phyloP scores from a whole-genome alignment of 225 moss, liverwort and hornwort genomes.

The Marchantia polymorpha region DNA sequence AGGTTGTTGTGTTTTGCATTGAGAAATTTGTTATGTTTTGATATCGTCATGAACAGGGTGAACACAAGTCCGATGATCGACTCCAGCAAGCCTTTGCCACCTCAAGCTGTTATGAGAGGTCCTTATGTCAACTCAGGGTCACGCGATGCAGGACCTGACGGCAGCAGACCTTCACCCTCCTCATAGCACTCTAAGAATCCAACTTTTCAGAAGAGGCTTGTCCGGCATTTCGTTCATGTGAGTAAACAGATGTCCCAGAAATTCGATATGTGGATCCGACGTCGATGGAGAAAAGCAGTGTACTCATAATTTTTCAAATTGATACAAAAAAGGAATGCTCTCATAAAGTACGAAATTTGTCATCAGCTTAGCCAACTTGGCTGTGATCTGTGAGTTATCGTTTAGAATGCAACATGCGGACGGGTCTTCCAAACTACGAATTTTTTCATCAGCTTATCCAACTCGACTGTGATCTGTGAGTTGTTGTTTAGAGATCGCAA shows the following conservation, averaged over 20 bases:
- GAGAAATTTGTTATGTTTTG: not conserved
- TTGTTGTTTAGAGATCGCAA: not conserved
- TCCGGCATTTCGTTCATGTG: not conserved
- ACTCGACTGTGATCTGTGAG: not conserved
- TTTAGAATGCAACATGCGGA: not conserved
- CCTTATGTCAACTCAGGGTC: slow-evolving; percentile 89
- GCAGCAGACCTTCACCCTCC: slow-evolving; percentile 15
- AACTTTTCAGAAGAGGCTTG: not conserved
- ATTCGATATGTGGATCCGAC: not conserved
- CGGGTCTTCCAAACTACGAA: not conserved
- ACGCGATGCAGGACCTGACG: slow-evolving; percentile 85
- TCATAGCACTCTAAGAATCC: not conserved
- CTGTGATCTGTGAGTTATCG: not conserved
- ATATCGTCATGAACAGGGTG: slow-evolving; percentile 20
- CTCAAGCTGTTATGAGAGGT: slow-evolving; percentile 86
- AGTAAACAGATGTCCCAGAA: not conserved
- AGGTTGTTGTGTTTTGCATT: too few species aligned
- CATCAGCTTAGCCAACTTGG: not conserved
- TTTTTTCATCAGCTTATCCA: not conserved
- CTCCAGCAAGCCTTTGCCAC: slow-evolving; percentile 76
- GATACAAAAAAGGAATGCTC: not conserved
- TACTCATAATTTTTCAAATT: not conserved
- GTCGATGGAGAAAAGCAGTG: not conserved
- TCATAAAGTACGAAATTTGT: not conserved
- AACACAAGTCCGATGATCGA: slow-evolving; percentile 64